Evolutionary conservation across 345 rosid genomes (phyloP), one percentile per base, ranked within the genome.

Genomic region (Melastoma malabathricum): DNA sequence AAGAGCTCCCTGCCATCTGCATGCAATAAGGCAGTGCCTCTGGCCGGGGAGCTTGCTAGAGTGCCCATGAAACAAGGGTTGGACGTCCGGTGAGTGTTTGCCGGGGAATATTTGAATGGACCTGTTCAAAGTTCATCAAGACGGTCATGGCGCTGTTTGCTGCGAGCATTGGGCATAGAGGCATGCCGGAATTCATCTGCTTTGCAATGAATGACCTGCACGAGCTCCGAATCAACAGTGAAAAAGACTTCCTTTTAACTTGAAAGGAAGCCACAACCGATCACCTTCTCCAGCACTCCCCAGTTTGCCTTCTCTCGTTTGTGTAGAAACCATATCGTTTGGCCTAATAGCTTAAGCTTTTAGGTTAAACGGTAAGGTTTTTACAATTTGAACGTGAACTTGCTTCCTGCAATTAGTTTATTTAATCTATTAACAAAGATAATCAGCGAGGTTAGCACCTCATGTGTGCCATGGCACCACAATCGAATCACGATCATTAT

Each of bases 1-100:
- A 89, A 89, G 0, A 89, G 76, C 64, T 85, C 95, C 67, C 63
- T 81, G 60, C 97, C 85, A 20, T 89, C 95, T 16, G 79, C 97
- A 14, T 73, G 66, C 7, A 75, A 69, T 34, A 78, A 49, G 51
- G 83, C 69, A 19, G 75, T 72, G 0, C 2, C 25, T 22, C 25
- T 22, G 25, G 74, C 66, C 5, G 89, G 71, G 19, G 81, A 67
- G 15, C 61, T 72, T 19, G 39, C 75, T 16, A 64, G 70, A 4
- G 82, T 73, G 29, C 77, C 71, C 16, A 68, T 67, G 65, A 82
- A 79, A 67, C 89, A 82, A 19, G 85, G 89, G 58, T 79, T 82
- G 0, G 81, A 71, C 5, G 89, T 76, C 52, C 89, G 57, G 14
- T 68, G 77, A 0, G 64, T 63, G 59, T 82, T 82, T 1, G 86